Conservation (phyloP, 2,329 filamentous ascomycete species). For the Biscogniauxia marginata region DNA sequence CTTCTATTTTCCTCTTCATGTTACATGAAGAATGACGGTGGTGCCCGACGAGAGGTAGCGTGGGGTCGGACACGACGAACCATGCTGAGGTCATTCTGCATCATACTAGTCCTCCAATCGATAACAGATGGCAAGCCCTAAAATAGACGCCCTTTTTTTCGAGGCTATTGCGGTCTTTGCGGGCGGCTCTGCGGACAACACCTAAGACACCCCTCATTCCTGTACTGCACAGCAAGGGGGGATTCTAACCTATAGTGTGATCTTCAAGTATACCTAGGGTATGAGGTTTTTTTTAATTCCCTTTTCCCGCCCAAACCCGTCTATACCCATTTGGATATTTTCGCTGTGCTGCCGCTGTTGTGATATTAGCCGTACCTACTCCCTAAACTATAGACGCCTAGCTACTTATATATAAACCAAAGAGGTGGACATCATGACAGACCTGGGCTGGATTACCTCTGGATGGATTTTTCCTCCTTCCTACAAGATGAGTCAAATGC, state of each 20-base stretch:
- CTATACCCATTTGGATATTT: too few relatives aligned
- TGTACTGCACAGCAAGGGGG: too few relatives aligned
- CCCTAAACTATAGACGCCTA: too few relatives aligned
- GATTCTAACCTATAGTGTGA: too few relatives aligned
- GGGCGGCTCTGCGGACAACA: not conserved
- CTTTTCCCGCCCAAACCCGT: not conserved
- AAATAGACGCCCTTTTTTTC: not conserved
- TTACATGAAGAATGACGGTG: not conserved
- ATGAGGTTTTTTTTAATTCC: not conserved
- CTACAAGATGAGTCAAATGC: not conserved
- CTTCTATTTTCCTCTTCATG: not conserved
- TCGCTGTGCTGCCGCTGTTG: too few relatives aligned
- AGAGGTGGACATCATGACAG: too few relatives aligned
- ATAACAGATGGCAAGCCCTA: not conserved
- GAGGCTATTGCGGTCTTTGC: not conserved
- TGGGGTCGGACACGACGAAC: not conserved
- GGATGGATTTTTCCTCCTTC: not conserved
- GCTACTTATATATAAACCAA: too few relatives aligned
- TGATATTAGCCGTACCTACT: too few relatives aligned
- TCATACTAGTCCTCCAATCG: not conserved
- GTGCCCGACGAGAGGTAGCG: not conserved
- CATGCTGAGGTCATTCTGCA: slow-evolving; percentile 2
- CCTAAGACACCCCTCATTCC: not conserved
- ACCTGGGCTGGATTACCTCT: too few relatives aligned
- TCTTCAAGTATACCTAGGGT: too few relatives aligned